A percentile compares a stretch with the other conserved stretches of the same genome.
These are phyloP conservation scores for Hyparrhenia diplandra DNA, from an alignment of 176 grass and related monocot genomes.

Conservation along the genomic window DNA sequence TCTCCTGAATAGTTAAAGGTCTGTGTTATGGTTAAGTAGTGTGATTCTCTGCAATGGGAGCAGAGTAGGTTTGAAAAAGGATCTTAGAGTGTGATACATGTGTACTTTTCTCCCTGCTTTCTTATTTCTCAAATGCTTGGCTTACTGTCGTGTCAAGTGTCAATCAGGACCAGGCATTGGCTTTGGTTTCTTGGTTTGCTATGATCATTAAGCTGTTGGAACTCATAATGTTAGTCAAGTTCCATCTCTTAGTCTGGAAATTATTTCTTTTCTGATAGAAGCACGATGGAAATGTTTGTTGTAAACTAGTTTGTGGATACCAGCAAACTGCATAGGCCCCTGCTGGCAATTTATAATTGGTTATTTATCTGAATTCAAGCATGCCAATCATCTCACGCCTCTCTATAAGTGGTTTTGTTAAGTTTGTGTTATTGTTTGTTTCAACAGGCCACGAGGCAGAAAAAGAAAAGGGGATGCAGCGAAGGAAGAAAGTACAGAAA, in stretches of 20 bases:
- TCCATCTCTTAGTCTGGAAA: background rate
- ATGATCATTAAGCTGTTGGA: background rate
- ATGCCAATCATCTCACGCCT: background rate
- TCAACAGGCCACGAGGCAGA: constrained; percentile 42
- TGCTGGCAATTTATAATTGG: background rate
- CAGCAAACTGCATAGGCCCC: background rate
- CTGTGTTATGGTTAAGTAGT: background rate
- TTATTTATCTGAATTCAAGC: background rate
- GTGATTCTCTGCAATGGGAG: background rate
- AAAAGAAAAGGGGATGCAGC: constrained; percentile 27
- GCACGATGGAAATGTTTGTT: background rate
- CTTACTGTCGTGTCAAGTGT: background rate
- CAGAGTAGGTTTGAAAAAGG: background rate
- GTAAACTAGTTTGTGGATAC: background rate
- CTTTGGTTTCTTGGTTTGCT: background rate
- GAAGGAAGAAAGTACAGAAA: constrained; percentile 43
- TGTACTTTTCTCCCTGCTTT: background rate
- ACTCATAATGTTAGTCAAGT: background rate
- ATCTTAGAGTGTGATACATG: background rate
- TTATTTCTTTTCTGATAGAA: background rate
- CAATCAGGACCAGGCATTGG: background rate
- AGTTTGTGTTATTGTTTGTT: constrained; percentile 23
- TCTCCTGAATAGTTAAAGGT: background rate
- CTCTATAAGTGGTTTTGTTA: background rate
- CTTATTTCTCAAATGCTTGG: background rate